Conservation (phyloP, 768 basidiomycete species). For the Rhizopogon sp. region DNA sequence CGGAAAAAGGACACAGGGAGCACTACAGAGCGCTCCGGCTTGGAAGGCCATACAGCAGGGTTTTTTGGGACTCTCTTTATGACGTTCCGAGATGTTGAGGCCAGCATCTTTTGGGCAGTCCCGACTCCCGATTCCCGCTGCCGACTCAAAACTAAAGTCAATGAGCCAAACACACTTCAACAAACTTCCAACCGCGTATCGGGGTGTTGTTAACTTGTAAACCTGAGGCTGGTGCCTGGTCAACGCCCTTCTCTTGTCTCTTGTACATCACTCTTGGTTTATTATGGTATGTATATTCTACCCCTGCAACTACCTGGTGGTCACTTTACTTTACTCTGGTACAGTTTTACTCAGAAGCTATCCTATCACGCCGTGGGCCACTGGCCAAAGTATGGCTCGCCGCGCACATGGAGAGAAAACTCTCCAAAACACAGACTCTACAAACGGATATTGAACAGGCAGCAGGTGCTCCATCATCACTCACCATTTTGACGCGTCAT, state of each 20-base stretch:
- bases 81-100: conserved; percentile 15
- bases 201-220: background rate
- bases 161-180: conserved; percentile 7
- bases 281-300: conserved; percentile 16
- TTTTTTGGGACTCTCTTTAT: conserved; percentile 9
- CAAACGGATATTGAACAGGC: conserved; percentile 95
- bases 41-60: background rate
- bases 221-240: background rate
- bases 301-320: background rate
- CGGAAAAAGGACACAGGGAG: background rate
- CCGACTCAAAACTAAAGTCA: conserved; percentile 2
- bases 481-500: background rate
- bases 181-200: background rate
- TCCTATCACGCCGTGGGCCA: conserved; percentile 89
- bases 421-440: conserved; percentile 91
- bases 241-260: conserved; percentile 1
- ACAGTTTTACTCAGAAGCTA: conserved; percentile 90
- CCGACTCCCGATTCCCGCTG: background rate
- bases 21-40: background rate
- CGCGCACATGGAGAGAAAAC: conserved; percentile 97
- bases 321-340: background rate
- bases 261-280: conserved; percentile 20
- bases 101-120: conserved; percentile 13
- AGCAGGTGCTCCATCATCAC: conserved; percentile 55
- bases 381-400: conserved; percentile 98